These are phyloP conservation scores for Stevia rebaudiana DNA, from an alignment of 140 eudicot genomes.

Conservation along the genomic window DNA sequence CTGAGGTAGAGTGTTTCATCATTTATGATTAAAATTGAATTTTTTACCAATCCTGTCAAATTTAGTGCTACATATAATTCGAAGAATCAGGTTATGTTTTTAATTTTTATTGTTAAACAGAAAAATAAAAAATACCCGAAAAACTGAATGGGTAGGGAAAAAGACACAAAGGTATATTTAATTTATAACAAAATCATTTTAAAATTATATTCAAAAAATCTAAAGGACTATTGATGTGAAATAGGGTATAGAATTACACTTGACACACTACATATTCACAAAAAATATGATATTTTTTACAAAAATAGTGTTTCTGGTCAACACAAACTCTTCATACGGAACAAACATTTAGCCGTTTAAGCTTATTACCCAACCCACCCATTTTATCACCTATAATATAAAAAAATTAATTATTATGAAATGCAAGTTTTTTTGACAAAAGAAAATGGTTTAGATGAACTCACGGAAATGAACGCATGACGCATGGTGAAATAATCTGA, in stretches of 20 bases:
- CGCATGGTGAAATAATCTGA: constrained; percentile 84
- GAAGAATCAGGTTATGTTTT: not conserved
- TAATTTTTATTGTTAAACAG: not conserved
- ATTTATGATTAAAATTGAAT: not conserved
- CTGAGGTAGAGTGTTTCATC: not conserved
- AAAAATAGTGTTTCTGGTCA: not conserved
- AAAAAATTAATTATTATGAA: not conserved
- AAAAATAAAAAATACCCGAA: not conserved
- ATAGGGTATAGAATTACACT: not conserved
- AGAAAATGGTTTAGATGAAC: constrained; percentile 19
- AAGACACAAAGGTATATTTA: not conserved
- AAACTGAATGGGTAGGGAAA: not conserved
- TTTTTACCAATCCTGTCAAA: too few relatives aligned
- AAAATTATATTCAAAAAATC: not conserved
- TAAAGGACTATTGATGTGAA: not conserved
- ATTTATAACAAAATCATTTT: not conserved
- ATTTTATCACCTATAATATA: not conserved
- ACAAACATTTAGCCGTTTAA: not conserved
- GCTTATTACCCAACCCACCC: not conserved
- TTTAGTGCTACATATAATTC: not conserved
- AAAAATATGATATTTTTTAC: too few relatives aligned
- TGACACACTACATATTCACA: not conserved
- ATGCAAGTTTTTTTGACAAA: not conserved
- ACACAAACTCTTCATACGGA: not conserved
- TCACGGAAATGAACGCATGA: constrained; percentile 76